Conservation (phyloP, 2,329 filamentous ascomycete species). For the Pseudogymnoascus sp. region DNA sequence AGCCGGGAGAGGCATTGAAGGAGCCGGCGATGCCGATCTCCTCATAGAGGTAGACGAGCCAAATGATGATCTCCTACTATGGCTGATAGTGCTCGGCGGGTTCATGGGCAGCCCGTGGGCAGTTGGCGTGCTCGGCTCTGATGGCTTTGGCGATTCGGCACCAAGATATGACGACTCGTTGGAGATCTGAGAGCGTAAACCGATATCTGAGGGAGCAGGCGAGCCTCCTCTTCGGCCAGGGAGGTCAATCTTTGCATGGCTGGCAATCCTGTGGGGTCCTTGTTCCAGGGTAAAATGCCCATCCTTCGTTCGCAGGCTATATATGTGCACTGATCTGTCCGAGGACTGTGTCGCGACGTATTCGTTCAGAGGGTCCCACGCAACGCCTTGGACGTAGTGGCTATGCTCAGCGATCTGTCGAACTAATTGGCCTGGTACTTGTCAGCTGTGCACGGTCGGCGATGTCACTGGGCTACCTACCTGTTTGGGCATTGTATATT, state of each 20-base stretch:
- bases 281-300: constrained; percentile 79
- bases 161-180: constrained; percentile 44
- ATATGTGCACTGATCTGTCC: constrained; percentile 95
- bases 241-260: constrained; percentile 76
- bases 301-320: constrained; percentile 92
- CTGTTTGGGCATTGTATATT: constrained; percentile 91
- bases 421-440: constrained; percentile 52
- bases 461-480: constrained; percentile 40
- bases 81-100: constrained; percentile 78
- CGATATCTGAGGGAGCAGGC: constrained; percentile 79
- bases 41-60: constrained; percentile 65
- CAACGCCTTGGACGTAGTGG: constrained; percentile 96
- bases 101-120: constrained; percentile 92
- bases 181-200: constrained; percentile 57
- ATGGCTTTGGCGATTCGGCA: constrained; percentile 77
- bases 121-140: constrained; percentile 87
- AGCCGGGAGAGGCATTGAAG: constrained; percentile 86
- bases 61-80: constrained; percentile 92
- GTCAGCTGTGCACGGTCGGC: constrained; percentile 19
- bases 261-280: constrained; percentile 70
- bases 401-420: constrained; percentile 95
- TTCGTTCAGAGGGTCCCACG: constrained; percentile 97
- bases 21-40: constrained; percentile 85
- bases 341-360: constrained; percentile 98
- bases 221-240: constrained; percentile 80